Evolutionary conservation across 371 early-diverging fungal genomes (phyloP).

Genomic region (Choanephora cucurbitarum): DNA sequence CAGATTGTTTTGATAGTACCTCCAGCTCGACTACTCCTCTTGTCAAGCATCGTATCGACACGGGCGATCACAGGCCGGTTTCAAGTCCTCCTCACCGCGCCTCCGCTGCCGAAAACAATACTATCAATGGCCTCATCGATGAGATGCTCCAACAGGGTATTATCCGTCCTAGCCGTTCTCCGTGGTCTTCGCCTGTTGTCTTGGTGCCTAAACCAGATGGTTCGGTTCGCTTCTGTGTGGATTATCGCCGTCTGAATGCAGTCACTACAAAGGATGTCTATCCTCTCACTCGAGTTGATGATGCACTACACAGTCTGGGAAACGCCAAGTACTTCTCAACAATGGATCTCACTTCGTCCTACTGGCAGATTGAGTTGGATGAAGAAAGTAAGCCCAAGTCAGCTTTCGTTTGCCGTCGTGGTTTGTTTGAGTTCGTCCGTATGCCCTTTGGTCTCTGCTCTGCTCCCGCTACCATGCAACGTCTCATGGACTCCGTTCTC

Average conservation of each 20-base stretch:
- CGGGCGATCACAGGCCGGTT: slow-evolving; percentile 12
- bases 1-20: not conserved
- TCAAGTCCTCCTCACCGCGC: slow-evolving; percentile 9
- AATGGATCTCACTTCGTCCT: slow-evolving; percentile 26
- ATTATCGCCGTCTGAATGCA: slow-evolving; percentile 8
- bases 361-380: slow-evolving; percentile 11
- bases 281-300: not conserved
- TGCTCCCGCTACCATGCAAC: too few relatives aligned
- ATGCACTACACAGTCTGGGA: slow-evolving; percentile 13
- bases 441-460: slow-evolving; percentile 32
- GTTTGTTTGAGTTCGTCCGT: slow-evolving; percentile 33
- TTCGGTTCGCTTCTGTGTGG: slow-evolving; percentile 12
- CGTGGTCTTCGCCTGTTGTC: slow-evolving; percentile 25
- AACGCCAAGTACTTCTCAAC: slow-evolving; percentile 27
- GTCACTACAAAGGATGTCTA: not conserved
- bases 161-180: not conserved
- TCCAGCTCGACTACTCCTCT: not conserved
- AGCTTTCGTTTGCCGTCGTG: slow-evolving; percentile 37
- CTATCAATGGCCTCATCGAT: slow-evolving; percentile 18
- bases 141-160: slow-evolving; percentile 28
- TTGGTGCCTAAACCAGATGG: slow-evolving; percentile 22
- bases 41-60: slow-evolving; percentile 17
- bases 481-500: not conserved
- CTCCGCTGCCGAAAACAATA: slow-evolving; percentile 11
- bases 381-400: slow-evolving; percentile 27